Evolutionary conservation across 345 rosid species (phyloP).

Genomic region (Populus deltoides): DNA sequence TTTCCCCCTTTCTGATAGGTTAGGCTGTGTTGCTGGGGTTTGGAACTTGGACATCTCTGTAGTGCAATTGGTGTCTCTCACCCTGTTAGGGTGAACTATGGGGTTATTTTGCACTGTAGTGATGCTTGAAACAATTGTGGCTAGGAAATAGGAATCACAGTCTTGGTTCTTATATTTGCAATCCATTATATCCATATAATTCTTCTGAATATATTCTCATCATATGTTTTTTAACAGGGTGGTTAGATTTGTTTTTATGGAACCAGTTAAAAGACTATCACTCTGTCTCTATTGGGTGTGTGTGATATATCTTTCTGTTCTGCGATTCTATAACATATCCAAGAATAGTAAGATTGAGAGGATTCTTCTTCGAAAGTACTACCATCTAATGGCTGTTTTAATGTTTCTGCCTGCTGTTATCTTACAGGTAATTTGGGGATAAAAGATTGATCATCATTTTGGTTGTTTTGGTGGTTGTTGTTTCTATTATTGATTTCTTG

Average conservation of each 20-base stretch:
- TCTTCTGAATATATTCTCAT: constrained; percentile 18
- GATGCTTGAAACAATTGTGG: background rate
- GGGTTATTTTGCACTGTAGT: background rate
- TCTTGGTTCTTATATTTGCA: background rate
- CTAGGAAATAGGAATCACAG: background rate
- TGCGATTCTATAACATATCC: constrained; percentile 72
- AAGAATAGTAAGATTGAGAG: constrained; percentile 85
- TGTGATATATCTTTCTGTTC: constrained; percentile 65
- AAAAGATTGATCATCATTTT: background rate
- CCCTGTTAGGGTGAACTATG: background rate
- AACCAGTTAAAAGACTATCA: constrained; percentile 71
- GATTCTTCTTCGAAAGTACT: constrained; percentile 94
- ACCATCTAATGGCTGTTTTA: constrained; percentile 92
- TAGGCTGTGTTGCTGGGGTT: background rate
- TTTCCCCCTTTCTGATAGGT: background rate
- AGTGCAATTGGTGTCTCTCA: background rate
- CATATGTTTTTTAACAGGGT: constrained; percentile 50
- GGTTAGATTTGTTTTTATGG: constrained; percentile 63
- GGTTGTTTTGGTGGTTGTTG: background rate
- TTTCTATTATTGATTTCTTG: background rate
- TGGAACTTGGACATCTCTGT: background rate
- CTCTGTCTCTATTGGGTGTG: constrained; percentile 75
- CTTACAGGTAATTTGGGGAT: constrained; percentile 64
- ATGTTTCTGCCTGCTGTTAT: constrained; percentile 95
- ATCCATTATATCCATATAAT: background rate